Evolutionary conservation across 768 basidiomycete genomes (phyloP).

Genomic region (Hericium rajendrae): DNA sequence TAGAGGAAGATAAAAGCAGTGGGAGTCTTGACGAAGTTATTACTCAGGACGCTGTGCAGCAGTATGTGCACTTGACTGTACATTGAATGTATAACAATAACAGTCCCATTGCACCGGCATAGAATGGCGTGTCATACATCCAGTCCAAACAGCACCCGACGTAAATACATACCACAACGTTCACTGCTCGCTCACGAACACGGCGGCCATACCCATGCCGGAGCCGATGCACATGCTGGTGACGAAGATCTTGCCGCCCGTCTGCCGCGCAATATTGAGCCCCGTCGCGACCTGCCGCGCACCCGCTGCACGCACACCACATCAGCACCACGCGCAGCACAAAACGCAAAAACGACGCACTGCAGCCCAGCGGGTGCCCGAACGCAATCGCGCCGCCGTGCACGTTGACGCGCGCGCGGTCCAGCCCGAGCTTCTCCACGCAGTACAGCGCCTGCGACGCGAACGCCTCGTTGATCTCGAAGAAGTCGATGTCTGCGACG

Average conservation of each 20-base stretch:
- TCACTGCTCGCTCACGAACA: constrained; percentile 80
- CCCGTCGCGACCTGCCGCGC: constrained; percentile 85
- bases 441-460: constrained; percentile 74
- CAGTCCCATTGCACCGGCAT: too few species aligned
- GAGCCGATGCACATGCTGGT: constrained; percentile 89
- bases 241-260: constrained; percentile 66
- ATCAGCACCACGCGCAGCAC: background rate
- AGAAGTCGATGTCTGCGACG: constrained; percentile 76
- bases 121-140: too few species aligned
- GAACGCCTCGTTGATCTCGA: constrained; percentile 89
- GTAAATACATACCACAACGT: background rate
- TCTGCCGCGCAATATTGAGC: constrained; percentile 70
- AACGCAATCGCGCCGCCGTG: constrained; percentile 86
- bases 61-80: too few species aligned
- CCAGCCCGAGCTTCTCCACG: constrained; percentile 59
- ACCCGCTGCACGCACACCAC: constrained; percentile 39
- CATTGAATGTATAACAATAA: too few species aligned
- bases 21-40: too few species aligned
- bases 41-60: too few species aligned
- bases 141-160: too few species aligned
- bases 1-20: too few species aligned
- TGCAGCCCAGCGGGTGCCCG: constrained; percentile 82
- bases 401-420: constrained; percentile 73
- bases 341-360: constrained; percentile 31
- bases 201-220: constrained; percentile 86